phyloP scores from a whole-genome alignment of 768 basidiomycete genomes.

The Neoboletus subvelutipes region DNA sequence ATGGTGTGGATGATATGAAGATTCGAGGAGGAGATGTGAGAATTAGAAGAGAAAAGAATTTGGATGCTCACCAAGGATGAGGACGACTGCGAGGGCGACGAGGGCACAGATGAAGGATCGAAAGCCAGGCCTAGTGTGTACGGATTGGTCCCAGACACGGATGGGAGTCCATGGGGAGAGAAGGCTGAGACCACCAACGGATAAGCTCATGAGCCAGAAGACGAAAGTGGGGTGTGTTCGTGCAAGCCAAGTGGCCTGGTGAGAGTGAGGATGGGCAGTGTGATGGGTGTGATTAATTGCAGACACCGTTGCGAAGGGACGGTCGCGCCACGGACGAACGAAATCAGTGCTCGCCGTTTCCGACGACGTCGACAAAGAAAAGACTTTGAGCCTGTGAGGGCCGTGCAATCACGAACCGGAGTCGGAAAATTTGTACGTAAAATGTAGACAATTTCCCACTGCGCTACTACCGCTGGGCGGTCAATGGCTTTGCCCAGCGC shows the following conservation, averaged over 20 bases:
- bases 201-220: constrained; percentile 63
- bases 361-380: constrained; percentile 20
- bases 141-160: constrained; percentile 47
- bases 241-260: constrained; percentile 33
- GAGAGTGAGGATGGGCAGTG: constrained; percentile 31
- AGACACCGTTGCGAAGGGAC: constrained; percentile 44
- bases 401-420: constrained; percentile 22
- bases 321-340: constrained; percentile 6
- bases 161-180: constrained; percentile 58
- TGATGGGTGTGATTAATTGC: constrained; percentile 29
- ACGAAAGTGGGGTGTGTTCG: constrained; percentile 46
- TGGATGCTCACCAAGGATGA: constrained; percentile 64
- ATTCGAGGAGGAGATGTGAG: background rate
- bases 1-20: constrained; percentile 1
- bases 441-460: constrained; percentile 19
- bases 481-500: too few relatives aligned
- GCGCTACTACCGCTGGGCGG: too few relatives aligned
- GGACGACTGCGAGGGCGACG: constrained; percentile 64
- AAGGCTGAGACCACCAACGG: constrained; percentile 59
- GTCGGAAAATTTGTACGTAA: constrained; percentile 28
- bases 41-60: background rate
- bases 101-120: constrained; percentile 69
- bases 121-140: constrained; percentile 60
- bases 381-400: background rate
- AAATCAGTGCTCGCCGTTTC: constrained; percentile 13